Percentiles rank a stretch among this genome's conserved stretches.
Conservation (phyloP, 2,329 filamentous ascomycete species). For the Paecilomyces niveus region DNA sequence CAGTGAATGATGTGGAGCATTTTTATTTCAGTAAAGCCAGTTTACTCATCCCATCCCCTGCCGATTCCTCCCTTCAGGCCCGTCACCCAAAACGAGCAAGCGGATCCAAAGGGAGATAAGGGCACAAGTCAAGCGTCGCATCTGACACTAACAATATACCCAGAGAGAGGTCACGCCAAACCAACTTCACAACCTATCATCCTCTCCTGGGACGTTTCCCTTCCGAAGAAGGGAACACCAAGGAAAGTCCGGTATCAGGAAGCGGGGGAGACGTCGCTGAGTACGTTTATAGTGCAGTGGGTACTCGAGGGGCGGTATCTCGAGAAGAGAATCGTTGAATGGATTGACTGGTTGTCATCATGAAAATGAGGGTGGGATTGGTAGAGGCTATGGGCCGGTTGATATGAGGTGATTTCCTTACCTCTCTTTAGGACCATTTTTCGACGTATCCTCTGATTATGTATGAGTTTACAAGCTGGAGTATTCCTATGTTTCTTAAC, state of each 20-base stretch:
- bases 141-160: slow-evolving; percentile 9
- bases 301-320: slow-evolving; percentile 31
- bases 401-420: slow-evolving; percentile 2
- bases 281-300: slow-evolving; percentile 6
- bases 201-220: slow-evolving; percentile 13
- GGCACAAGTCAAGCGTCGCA: slow-evolving; percentile 28
- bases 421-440: not conserved
- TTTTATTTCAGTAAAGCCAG: slow-evolving; percentile 22
- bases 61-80: slow-evolving; percentile 19
- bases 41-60: slow-evolving; percentile 39
- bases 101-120: slow-evolving; percentile 16
- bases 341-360: slow-evolving; percentile 58
- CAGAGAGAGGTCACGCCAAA: slow-evolving; percentile 14
- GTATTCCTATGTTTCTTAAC: slow-evolving; percentile 16
- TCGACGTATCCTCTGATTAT: not conserved
- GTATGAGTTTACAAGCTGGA: slow-evolving; percentile 6
- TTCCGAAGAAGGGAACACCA: slow-evolving; percentile 9
- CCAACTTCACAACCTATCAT: slow-evolving; percentile 41
- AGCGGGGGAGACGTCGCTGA: slow-evolving; percentile 12
- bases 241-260: slow-evolving; percentile 39
- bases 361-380: slow-evolving; percentile 21
- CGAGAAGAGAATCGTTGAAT: slow-evolving; percentile 48
- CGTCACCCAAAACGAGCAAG: slow-evolving; percentile 32
- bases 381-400: not conserved
- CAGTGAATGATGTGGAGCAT: not conserved